Percentiles rank a stretch among this genome's conserved stretches.
These are phyloP conservation scores for Melanomma pulvis-pyrius DNA, from an alignment of 495 filamentous ascomycete genomes.

Conservation along the genomic window DNA sequence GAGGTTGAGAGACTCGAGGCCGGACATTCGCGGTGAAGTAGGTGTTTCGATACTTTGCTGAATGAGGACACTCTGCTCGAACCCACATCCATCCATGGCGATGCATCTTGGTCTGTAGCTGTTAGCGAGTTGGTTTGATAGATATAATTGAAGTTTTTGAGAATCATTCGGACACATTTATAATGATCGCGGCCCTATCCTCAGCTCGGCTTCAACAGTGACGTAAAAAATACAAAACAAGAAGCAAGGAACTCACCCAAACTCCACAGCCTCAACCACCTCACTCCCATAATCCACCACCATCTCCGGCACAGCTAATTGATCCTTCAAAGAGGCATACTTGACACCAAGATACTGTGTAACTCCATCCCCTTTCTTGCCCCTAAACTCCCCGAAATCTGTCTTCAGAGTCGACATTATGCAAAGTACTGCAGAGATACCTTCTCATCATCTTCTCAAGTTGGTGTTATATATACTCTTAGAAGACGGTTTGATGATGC, in stretches of 20 bases:
- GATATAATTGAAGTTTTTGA: too few relatives aligned
- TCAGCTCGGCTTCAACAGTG: too few relatives aligned
- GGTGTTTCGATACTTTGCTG: slow-evolving; percentile 28
- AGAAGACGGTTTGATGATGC: neutral
- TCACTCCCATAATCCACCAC: slow-evolving; percentile 13
- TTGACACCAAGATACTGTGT: slow-evolving; percentile 39
- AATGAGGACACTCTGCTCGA: slow-evolving; percentile 29
- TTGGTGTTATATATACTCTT: neutral
- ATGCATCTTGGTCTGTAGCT: slow-evolving; percentile 11
- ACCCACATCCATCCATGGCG: slow-evolving; percentile 18
- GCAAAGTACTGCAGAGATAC: neutral
- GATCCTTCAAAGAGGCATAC: slow-evolving; percentile 39
- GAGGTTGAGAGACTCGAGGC: slow-evolving; percentile 38
- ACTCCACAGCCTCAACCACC: slow-evolving; percentile 31
- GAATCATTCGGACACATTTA: too few relatives aligned
- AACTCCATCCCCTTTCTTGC: slow-evolving; percentile 20
- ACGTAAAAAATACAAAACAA: neutral
- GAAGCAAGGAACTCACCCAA: slow-evolving; percentile 24
- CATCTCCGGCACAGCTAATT: slow-evolving; percentile 33
- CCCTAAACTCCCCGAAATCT: slow-evolving; percentile 16
- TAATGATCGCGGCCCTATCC: too few relatives aligned
- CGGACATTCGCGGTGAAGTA: slow-evolving; percentile 23
- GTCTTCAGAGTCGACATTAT: slow-evolving; percentile 14
- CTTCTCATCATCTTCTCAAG: neutral
- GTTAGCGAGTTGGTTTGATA: neutral